Conservation (phyloP, 1,284 basidiomycete species). For the Coniferiporia weirii region DNA sequence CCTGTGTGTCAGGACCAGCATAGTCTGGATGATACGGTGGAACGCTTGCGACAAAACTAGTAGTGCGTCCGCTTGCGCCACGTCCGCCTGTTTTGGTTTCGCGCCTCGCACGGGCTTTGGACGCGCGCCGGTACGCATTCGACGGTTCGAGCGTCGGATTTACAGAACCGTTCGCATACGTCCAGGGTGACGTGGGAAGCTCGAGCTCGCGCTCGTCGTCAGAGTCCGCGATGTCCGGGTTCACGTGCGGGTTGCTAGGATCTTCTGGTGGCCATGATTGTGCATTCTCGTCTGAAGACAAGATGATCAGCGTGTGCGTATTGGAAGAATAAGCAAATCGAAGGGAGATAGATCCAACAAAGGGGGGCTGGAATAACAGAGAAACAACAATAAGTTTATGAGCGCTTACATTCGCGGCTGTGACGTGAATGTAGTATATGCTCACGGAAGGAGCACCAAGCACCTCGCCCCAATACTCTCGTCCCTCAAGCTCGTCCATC, state of each 20-base stretch:
- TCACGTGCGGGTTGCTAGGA: slow-evolving; percentile 2
- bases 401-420: slow-evolving; percentile 25
- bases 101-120: slow-evolving; percentile 8
- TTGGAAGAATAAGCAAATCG: not conserved
- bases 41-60: slow-evolving; percentile 35
- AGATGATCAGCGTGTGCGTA: not conserved
- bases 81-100: slow-evolving; percentile 6
- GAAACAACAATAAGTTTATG: slow-evolving; percentile 9
- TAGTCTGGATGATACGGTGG: slow-evolving; percentile 76
- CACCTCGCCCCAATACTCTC: not conserved
- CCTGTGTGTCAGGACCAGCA: slow-evolving; percentile 29
- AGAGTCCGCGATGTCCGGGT: slow-evolving; percentile 17
- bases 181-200: slow-evolving; percentile 70
- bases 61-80: slow-evolving; percentile 13
- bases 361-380: not conserved
- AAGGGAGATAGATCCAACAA: not conserved
- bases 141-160: slow-evolving; percentile 71
- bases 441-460: slow-evolving; percentile 20
- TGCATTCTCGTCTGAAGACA: slow-evolving; percentile 7
- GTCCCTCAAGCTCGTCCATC: not conserved
- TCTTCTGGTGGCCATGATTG: slow-evolving; percentile 17
- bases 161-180: slow-evolving; percentile 69
- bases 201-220: slow-evolving; percentile 37
- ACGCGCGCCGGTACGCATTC: slow-evolving; percentile 33
- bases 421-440: slow-evolving; percentile 9